phyloP scores from a whole-genome alignment of 768 basidiomycete genomes.

The Termitomyces sp. region DNA sequence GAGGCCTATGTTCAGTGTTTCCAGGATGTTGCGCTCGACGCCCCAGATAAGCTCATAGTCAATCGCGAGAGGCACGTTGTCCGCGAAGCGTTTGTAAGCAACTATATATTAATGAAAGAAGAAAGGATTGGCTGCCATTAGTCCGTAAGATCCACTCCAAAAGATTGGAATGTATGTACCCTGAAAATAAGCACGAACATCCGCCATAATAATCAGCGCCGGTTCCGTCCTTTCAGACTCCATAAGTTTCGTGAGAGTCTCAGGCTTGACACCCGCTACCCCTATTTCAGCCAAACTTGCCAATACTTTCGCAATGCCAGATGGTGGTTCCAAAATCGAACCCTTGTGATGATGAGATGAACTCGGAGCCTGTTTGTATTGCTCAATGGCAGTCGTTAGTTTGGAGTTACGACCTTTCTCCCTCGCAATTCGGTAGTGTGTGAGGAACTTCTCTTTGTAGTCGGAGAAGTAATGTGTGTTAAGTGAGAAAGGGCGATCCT shows the following conservation, averaged over 20 bases:
- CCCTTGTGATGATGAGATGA: neutral
- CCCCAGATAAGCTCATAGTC: constrained; percentile 54
- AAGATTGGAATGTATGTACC: constrained; percentile 37
- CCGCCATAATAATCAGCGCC: constrained; percentile 62
- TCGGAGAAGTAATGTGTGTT: constrained; percentile 44
- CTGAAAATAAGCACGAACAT: constrained; percentile 71
- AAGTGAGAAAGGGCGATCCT: constrained; percentile 38
- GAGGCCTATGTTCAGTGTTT: constrained; percentile 40
- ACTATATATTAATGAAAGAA: constrained; percentile 29
- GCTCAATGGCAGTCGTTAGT: constrained; percentile 21
- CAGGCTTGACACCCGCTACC: constrained; percentile 27
- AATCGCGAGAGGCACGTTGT: constrained; percentile 51
- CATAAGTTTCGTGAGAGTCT: constrained; percentile 45
- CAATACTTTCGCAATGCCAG: constrained; percentile 28
- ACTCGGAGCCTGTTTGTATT: constrained; percentile 5
- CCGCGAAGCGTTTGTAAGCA: constrained; percentile 53
- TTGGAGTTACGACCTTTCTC: constrained; percentile 22
- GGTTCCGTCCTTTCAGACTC: constrained; percentile 48
- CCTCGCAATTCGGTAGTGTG: constrained; percentile 40
- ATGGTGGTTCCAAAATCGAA: neutral
- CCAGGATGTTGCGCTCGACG: constrained; percentile 38
- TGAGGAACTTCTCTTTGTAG: constrained; percentile 42
- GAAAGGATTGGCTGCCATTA: neutral
- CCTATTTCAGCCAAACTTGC: constrained; percentile 32
- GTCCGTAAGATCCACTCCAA: neutral